Conservation (phyloP, 345 rosid genomes). For the Eutrema japonicum region DNA sequence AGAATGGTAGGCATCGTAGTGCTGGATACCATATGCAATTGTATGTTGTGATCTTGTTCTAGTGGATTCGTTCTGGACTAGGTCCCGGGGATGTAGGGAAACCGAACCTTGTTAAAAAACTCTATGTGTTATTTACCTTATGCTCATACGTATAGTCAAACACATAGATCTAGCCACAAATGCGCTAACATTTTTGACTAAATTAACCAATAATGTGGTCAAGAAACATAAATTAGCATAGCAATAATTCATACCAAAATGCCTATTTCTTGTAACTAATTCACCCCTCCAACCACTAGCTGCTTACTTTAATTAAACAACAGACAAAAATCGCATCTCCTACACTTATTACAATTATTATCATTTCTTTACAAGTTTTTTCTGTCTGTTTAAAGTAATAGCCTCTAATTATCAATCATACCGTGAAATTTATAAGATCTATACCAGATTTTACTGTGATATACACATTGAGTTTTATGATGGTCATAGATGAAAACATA, state of each 20-base stretch:
- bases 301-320: slow-evolving; percentile 33
- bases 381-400: slow-evolving; percentile 21
- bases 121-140: too few relatives aligned
- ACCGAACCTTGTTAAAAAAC: too few relatives aligned
- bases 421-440: background rate
- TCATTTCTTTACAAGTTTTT: slow-evolving; percentile 4
- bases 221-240: slow-evolving; percentile 33
- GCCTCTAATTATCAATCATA: slow-evolving; percentile 21
- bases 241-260: slow-evolving; percentile 37
- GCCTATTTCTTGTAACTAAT: slow-evolving; percentile 31
- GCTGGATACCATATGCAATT: too few relatives aligned
- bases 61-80: too few relatives aligned
- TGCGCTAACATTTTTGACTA: too few relatives aligned
- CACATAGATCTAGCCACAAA: too few relatives aligned
- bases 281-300: slow-evolving; percentile 35
- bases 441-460: background rate
- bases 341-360: slow-evolving; percentile 30
- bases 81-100: too few relatives aligned
- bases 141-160: too few relatives aligned
- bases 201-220: slow-evolving; percentile 33
- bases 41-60: too few relatives aligned
- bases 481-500: background rate
- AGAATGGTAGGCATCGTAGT: too few relatives aligned
- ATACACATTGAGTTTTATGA: background rate
- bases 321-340: slow-evolving; percentile 34